Conservation (phyloP, 2,329 filamentous ascomycete genomes). For the Penicillium sp. region DNA sequence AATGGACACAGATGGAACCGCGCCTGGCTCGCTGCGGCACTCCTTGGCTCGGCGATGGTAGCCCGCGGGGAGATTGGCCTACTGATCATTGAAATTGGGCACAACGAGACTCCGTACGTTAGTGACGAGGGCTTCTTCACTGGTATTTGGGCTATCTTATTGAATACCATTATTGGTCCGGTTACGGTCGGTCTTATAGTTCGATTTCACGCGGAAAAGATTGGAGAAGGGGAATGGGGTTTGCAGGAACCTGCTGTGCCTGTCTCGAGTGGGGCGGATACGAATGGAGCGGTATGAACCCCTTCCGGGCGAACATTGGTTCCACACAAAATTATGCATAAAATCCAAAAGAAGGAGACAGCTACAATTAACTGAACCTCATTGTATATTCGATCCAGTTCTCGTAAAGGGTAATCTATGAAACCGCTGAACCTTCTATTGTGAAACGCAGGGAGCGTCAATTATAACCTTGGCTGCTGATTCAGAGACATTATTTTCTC, state of each 20-base stretch:
- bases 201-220: conserved; percentile 19
- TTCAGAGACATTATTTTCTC: neutral
- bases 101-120: conserved; percentile 28
- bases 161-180: conserved; percentile 35
- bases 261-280: no score
- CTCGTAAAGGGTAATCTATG: no score
- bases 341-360: no score
- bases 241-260: conserved; percentile 11
- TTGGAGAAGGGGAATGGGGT: conserved; percentile 30
- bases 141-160: conserved; percentile 33
- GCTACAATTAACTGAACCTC: no score
- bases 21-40: conserved; percentile 23
- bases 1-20: conserved; percentile 3
- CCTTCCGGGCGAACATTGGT: no score
- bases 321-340: no score
- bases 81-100: conserved; percentile 33
- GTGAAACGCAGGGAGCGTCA: neutral
- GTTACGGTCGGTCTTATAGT: conserved; percentile 28
- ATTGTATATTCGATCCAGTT: no score
- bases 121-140: conserved; percentile 19
- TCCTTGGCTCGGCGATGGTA: conserved; percentile 35
- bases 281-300: no score
- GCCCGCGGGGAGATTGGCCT: conserved; percentile 35
- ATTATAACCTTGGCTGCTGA: neutral
- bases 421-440: no score